Conservation (phyloP, 805 yeast genomes). For the Saturnispora saitoi region DNA sequence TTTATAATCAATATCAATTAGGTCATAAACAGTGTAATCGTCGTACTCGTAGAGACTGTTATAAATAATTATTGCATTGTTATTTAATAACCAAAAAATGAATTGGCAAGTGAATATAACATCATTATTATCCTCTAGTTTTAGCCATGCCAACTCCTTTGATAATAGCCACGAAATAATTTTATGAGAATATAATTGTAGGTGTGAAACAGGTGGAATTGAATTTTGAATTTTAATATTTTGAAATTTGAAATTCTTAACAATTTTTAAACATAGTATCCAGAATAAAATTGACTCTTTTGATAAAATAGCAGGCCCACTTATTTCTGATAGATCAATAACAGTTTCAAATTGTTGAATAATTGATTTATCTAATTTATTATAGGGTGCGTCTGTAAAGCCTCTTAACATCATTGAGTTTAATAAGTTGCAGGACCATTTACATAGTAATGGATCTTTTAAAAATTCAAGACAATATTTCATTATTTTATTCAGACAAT, state of each 20-base stretch:
- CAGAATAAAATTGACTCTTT: slow-evolving; percentile 47
- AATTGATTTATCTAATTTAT: slow-evolving; percentile 32
- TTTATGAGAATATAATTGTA: slow-evolving; percentile 19
- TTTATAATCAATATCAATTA: neutral
- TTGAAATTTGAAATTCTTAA: slow-evolving; percentile 28
- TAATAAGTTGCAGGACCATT: slow-evolving; percentile 29
- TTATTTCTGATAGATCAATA: slow-evolving; percentile 46
- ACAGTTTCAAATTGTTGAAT: slow-evolving; percentile 40
- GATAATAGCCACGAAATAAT: slow-evolving; percentile 40
- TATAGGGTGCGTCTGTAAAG: neutral
- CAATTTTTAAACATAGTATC: slow-evolving; percentile 34
- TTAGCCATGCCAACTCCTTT: neutral
- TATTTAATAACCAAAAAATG: slow-evolving; percentile 12
- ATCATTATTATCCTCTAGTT: neutral
- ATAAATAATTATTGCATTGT: neutral
- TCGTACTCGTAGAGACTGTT: slow-evolving; percentile 1
- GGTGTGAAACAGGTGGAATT: slow-evolving; percentile 1
- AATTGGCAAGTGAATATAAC: slow-evolving; percentile 3
- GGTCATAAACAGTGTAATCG: neutral
- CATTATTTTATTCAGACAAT: slow-evolving; percentile 22
- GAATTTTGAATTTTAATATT: slow-evolving; percentile 21
- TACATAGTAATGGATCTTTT: slow-evolving; percentile 24
- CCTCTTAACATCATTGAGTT: slow-evolving; percentile 9
- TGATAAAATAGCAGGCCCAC: slow-evolving; percentile 47
- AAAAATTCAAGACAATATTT: slow-evolving; percentile 31